These are phyloP conservation scores for Rhododendron henanense DNA, from an alignment of 148 eudicot species.

Conservation along the genomic window DNA sequence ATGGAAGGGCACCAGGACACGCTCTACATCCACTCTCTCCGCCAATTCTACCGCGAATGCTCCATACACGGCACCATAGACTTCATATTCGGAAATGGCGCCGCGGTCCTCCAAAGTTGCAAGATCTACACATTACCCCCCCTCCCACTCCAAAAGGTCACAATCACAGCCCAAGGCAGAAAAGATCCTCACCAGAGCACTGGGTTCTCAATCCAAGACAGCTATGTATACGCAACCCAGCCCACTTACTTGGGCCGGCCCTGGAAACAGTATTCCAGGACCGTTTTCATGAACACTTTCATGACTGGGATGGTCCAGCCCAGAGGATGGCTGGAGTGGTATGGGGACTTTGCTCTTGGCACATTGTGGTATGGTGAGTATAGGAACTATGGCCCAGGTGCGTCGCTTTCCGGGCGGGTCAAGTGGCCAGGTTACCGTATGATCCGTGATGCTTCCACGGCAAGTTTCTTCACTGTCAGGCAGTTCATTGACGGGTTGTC, in stretches of 20 bases:
- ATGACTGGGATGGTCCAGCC: slow-evolving; percentile 68
- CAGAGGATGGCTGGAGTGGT: slow-evolving; percentile 92
- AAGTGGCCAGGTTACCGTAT: slow-evolving; percentile 82
- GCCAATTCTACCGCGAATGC: slow-evolving; percentile 92
- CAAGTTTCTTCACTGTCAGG: slow-evolving; percentile 56
- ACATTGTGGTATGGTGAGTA: slow-evolving; percentile 86
- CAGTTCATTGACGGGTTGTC: slow-evolving; percentile 59
- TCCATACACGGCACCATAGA: slow-evolving; percentile 76
- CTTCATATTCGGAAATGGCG: slow-evolving; percentile 90
- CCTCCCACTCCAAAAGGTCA: slow-evolving; percentile 61
- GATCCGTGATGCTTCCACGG: slow-evolving; percentile 39
- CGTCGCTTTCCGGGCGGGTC: slow-evolving; percentile 50
- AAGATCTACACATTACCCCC: slow-evolving; percentile 57
- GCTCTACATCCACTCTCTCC: slow-evolving; percentile 76
- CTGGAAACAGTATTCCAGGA: slow-evolving; percentile 79
- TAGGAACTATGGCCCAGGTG: slow-evolving; percentile 74
- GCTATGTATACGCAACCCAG: slow-evolving; percentile 51
- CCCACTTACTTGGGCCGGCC: slow-evolving; percentile 90
- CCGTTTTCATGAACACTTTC: slow-evolving; percentile 62
- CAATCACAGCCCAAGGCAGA: slow-evolving; percentile 84
- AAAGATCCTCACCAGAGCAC: slow-evolving; percentile 71
- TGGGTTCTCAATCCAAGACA: slow-evolving; percentile 68
- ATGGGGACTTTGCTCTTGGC: slow-evolving; percentile 58
- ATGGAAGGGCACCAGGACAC: slow-evolving; percentile 95
- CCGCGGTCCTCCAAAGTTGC: slow-evolving; percentile 74